Conservation (phyloP, 2,329 filamentous ascomycete genomes). For the Pseudogymnoascus sp. region DNA sequence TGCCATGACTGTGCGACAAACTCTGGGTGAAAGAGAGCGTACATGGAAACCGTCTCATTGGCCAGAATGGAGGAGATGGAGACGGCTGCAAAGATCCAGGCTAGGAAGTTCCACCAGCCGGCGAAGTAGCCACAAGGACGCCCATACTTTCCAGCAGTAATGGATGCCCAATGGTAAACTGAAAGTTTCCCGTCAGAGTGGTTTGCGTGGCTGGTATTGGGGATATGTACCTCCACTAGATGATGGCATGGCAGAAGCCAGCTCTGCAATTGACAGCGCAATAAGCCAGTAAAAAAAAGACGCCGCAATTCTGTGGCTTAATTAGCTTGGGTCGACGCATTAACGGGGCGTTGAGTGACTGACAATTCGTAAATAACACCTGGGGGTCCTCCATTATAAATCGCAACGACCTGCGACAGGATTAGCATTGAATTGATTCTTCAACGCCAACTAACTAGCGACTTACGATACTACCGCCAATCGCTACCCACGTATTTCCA, state of each 20-base stretch:
- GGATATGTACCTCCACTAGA: slow-evolving; percentile 35
- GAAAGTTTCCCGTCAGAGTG: background rate
- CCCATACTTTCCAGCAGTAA: slow-evolving; percentile 40
- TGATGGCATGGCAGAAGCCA: slow-evolving; percentile 53
- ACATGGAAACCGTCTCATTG: slow-evolving; percentile 9
- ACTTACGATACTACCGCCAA: slow-evolving; percentile 39
- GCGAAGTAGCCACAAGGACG: slow-evolving; percentile 36
- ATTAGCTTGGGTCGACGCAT: background rate
- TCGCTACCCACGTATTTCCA: slow-evolving; percentile 37
- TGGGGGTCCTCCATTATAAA: slow-evolving; percentile 50
- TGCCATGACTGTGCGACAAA: slow-evolving; percentile 37
- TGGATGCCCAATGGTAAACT: slow-evolving; percentile 52
- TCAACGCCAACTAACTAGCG: slow-evolving; percentile 24
- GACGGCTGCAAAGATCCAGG: slow-evolving; percentile 28
- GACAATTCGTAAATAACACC: slow-evolving; percentile 51
- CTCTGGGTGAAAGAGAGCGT: slow-evolving; percentile 32
- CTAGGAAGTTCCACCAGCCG: slow-evolving; percentile 39
- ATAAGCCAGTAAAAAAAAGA: slow-evolving; percentile 49
- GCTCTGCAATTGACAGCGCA: slow-evolving; percentile 50
- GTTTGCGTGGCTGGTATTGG: background rate
- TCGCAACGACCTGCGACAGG: slow-evolving; percentile 28
- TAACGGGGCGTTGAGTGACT: background rate
- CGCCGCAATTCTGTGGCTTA: slow-evolving; percentile 24
- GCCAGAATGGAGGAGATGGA: slow-evolving; percentile 9
- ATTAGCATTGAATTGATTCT: background rate